These are phyloP conservation scores for Dactylonectria estremocensis DNA, from an alignment of 2,329 filamentous ascomycete genomes.

Conservation along the genomic window DNA sequence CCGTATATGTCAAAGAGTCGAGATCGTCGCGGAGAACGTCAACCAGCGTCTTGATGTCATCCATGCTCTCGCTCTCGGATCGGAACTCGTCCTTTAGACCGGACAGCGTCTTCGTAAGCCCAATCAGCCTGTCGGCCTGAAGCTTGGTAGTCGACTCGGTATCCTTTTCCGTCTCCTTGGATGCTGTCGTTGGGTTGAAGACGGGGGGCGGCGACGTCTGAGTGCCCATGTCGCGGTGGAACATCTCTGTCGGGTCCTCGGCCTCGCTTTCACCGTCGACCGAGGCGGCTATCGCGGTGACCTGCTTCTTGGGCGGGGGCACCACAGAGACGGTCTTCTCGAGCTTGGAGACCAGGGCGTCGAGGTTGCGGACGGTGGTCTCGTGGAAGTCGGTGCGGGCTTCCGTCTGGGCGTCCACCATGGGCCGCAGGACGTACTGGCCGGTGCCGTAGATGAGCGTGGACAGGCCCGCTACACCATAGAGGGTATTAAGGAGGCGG, in stretches of 20 bases:
- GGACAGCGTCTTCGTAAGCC: constrained; percentile 60
- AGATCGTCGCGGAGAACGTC: constrained; percentile 77
- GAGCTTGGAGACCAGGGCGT: constrained; percentile 64
- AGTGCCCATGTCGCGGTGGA: constrained; percentile 85
- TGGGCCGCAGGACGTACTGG: constrained; percentile 77
- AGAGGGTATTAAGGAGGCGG: constrained; percentile 72
- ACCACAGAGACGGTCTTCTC: constrained; percentile 74
- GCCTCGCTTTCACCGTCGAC: constrained; percentile 61
- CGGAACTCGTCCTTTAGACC: constrained; percentile 61
- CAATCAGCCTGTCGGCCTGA: constrained; percentile 60
- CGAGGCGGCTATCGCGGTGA: constrained; percentile 30
- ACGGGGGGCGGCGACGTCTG: constrained; percentile 73
- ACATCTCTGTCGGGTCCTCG: constrained; percentile 82
- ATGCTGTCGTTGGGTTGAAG: constrained; percentile 26
- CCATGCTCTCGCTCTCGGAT: constrained; percentile 64
- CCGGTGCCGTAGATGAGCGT: constrained; percentile 79
- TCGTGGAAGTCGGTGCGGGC: constrained; percentile 68
- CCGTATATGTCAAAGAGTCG: constrained; percentile 69
- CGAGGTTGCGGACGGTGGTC: constrained; percentile 63
- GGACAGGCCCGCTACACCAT: constrained; percentile 71
- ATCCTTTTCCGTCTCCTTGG: constrained; percentile 11
- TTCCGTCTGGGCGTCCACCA: constrained; percentile 67
- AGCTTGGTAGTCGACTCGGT: constrained; percentile 51
- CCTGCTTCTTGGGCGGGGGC: constrained; percentile 56
- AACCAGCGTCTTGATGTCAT: constrained; percentile 66